These are phyloP conservation scores for Aspergillus hancockii DNA, from an alignment of 495 filamentous ascomycete genomes.

Conservation along the genomic window DNA sequence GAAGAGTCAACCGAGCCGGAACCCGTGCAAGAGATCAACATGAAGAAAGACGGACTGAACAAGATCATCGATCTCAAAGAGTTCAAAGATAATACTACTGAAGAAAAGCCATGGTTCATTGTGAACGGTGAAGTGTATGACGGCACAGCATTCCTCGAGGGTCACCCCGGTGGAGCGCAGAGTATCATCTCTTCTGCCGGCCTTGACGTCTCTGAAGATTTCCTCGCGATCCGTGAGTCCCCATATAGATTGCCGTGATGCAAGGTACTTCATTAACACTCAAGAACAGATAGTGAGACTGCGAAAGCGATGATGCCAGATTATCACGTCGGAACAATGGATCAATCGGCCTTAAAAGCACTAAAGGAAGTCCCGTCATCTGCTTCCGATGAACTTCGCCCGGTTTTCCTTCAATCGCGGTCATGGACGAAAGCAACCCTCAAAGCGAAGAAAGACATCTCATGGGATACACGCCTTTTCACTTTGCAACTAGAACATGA, in stretches of 20 bases:
- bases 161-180: conserved; percentile 85
- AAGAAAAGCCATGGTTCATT: conserved; percentile 83
- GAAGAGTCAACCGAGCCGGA: conserved; percentile 49
- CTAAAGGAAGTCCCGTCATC: conserved; percentile 42
- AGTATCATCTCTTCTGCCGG: conserved; percentile 86
- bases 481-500: conserved; percentile 76
- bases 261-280: conserved; percentile 8
- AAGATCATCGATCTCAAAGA: conserved; percentile 70
- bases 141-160: conserved; percentile 79
- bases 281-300: conserved; percentile 74
- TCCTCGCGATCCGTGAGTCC: conserved; percentile 85
- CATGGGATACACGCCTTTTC: conserved; percentile 82
- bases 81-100: conserved; percentile 66
- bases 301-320: conserved; percentile 88
- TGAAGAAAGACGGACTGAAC: conserved; percentile 72
- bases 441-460: conserved; percentile 63
- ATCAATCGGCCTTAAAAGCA: conserved; percentile 53
- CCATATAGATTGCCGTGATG: not conserved
- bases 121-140: conserved; percentile 93
- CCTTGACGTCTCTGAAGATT: conserved; percentile 87
- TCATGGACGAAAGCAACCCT: conserved; percentile 72
- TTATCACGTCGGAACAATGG: conserved; percentile 84
- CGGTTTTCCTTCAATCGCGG: conserved; percentile 69
- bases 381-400: conserved; percentile 41
- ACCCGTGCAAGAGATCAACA: conserved; percentile 68